Evolutionary conservation across 2,329 filamentous ascomycete genomes (phyloP), one percentile per base, ranked within the genome.

Genomic region (Colletotrichum ledebouriae): DNA sequence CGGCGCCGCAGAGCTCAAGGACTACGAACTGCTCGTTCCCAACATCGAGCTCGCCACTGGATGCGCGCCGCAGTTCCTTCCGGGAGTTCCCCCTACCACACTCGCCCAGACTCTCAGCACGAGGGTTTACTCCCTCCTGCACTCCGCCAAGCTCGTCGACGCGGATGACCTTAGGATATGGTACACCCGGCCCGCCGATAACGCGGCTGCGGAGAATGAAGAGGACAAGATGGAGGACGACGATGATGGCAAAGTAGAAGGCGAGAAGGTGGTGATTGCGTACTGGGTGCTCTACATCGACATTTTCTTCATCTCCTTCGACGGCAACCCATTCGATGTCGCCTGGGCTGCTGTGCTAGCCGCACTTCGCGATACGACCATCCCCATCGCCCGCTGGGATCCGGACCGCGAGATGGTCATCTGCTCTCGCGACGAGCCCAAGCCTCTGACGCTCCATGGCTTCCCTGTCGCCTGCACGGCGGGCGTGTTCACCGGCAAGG

Each of bases 201-300:
- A 82, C 17, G 78, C 83, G 29, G 81, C 84, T 15, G 78, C 79
- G n/a, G 80, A 78, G 11, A 79, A 81, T 5, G 81, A 80, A 1
- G 75, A 75, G 0, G 74, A 72, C 25, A 75, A 76, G 44, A 76
- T 74, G 15, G 80, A 78, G 15, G 80, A 78, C 50, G 78, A 81
- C 11, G 77, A 76, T 6, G 76, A 76, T n/a, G 71, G 72, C 5
- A 73, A 70, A 20, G 44, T 52, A 4, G 71, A 76, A 12, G 67
- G 67, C 3, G 69, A 77, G 60, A 78, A 78, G 41, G 77, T 80
- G 67, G 79, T 95, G 11, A 95, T 92, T 77, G 96, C 92, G 0
- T 98, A 97, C 79, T 99, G 95, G 96, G 90, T 93, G 10, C 88
- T 99, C 20, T 98, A 97, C 79, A 92, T 99, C 72, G 95, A 98